Evolutionary conservation across 2,329 filamentous ascomycete species (phyloP).

Genomic region (Curvularia sp.): DNA sequence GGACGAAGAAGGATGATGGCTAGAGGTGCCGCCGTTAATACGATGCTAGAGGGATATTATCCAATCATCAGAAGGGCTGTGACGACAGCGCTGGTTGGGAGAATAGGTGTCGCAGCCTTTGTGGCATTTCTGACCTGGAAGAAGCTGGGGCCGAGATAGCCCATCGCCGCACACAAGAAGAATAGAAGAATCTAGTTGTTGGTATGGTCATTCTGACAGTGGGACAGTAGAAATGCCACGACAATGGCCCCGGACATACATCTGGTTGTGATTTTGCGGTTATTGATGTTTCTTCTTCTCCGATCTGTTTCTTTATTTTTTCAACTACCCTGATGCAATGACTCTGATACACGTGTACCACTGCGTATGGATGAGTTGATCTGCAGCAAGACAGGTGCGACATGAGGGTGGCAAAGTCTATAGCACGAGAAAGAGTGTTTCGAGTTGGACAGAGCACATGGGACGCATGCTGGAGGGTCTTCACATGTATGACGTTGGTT

Average conservation of each 20-base stretch:
- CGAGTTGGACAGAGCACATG: too few relatives aligned
- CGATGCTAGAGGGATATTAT: slow-evolving; percentile 62
- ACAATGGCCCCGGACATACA: not conserved
- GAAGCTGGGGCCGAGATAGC: slow-evolving; percentile 18
- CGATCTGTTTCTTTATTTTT: not conserved
- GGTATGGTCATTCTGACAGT: not conserved
- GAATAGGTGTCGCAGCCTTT: slow-evolving; percentile 40
- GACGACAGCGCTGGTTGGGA: slow-evolving; percentile 50
- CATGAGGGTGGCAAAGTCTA: not conserved
- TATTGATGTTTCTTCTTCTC: not conserved
- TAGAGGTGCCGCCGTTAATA: slow-evolving; percentile 53
- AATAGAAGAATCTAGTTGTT: not conserved
- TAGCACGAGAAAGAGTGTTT: not conserved
- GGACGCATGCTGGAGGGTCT: too few relatives aligned
- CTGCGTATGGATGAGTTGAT: not conserved
- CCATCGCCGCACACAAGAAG: not conserved
- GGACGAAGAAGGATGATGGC: slow-evolving; percentile 48
- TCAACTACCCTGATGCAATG: not conserved
- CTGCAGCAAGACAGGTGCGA: not conserved
- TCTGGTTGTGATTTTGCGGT: not conserved
- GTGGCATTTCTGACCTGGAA: slow-evolving; percentile 32
- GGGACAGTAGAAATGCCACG: not conserved
- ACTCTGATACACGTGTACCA: not conserved
- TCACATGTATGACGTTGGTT: not conserved
- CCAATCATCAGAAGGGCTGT: slow-evolving; percentile 58